Evolutionary conservation across 495 filamentous ascomycete species (phyloP), one percentile per base, ranked within the genome.

Genomic region (Aspergillus olivimuriae): DNA sequence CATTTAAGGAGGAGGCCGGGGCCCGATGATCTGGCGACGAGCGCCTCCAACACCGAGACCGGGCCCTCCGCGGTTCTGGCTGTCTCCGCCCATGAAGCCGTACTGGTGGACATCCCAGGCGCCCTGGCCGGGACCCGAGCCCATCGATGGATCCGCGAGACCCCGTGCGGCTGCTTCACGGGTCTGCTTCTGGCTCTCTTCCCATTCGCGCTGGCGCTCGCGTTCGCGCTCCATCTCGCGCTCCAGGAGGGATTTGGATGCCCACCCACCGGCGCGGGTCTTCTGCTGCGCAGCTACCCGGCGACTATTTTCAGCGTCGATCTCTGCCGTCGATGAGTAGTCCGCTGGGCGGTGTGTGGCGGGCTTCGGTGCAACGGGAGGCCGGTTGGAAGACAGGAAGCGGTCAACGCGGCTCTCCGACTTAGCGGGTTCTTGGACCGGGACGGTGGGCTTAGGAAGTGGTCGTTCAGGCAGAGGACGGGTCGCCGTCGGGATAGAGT

Each of bases 181-280:
- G 2, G 80, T 83, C 49, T 82, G 82, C 44, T 83, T 76, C 65
- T 96, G 92, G n/a, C 77, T 75, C 43, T 91, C 85, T 54, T 97
- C 92, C 92, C 92, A 98, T 53, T 98, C 92, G 39, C 78, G 74
- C 66, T 98, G 92, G 30, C 91, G 76, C 60, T 94, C 86, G 9
- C 94, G 77, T 65, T 98, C 92, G 50, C 86, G 77, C 62, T 98
- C 92, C 87, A 96, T 95, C 60, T 98, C 92, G 16, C 89, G 81
- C 64, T 95, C 89, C 1, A 97, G 74, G 4, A 98, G 74, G 3
- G 85, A 87, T 63, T 88, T 90, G 41, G 75, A 75, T 1, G 84
- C 83, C 82, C 83, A 87, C 0, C 83, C 84, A 37, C 77, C 82
- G 3, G 85, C 81, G 48, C 81, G 81, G 34, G 83, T 87, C 63